Conservation (phyloP, 768 basidiomycete species). For the Botryobasidium botryosum region DNA sequence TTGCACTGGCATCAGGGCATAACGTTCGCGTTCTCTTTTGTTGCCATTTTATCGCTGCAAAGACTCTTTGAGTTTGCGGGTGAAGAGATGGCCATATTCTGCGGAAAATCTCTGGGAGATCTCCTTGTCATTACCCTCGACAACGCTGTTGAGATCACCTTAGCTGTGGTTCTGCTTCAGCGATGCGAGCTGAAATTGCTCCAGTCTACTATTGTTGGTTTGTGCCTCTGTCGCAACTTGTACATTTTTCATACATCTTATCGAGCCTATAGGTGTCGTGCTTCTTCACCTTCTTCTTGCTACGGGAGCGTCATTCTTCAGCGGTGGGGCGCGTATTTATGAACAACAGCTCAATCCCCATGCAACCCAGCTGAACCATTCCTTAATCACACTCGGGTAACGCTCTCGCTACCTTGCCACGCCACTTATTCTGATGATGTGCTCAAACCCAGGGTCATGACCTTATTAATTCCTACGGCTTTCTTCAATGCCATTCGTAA, state of each 20-base stretch:
- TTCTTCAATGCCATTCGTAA: constrained; percentile 40
- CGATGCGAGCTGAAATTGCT: constrained; percentile 46
- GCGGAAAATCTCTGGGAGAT: constrained; percentile 41
- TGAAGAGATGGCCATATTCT: constrained; percentile 39
- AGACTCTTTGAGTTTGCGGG: constrained; percentile 48
- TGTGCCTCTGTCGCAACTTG: background rate
- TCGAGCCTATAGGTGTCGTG: constrained; percentile 44
- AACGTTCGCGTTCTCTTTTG: constrained; percentile 40
- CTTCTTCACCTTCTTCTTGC: constrained; percentile 57
- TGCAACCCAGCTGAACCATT: constrained; percentile 47
- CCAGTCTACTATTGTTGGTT: constrained; percentile 50
- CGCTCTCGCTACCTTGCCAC: too few relatives aligned
- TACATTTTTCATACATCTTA: background rate
- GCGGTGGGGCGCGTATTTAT: constrained; percentile 47
- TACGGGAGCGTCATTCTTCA: constrained; percentile 54
- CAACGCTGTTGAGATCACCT: constrained; percentile 54
- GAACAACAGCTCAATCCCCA: constrained; percentile 55
- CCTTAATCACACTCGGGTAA: too few relatives aligned
- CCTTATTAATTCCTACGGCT: constrained; percentile 45
- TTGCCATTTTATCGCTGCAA: constrained; percentile 50
- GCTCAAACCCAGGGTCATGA: constrained; percentile 40
- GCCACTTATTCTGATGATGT: too few relatives aligned
- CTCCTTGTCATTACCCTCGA: constrained; percentile 46
- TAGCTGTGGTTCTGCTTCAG: constrained; percentile 50
- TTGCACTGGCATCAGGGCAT: constrained; percentile 20